Evolutionary conservation across 2,329 filamentous ascomycete species (phyloP).

Genomic region (Albophoma yamanashiensis): DNA sequence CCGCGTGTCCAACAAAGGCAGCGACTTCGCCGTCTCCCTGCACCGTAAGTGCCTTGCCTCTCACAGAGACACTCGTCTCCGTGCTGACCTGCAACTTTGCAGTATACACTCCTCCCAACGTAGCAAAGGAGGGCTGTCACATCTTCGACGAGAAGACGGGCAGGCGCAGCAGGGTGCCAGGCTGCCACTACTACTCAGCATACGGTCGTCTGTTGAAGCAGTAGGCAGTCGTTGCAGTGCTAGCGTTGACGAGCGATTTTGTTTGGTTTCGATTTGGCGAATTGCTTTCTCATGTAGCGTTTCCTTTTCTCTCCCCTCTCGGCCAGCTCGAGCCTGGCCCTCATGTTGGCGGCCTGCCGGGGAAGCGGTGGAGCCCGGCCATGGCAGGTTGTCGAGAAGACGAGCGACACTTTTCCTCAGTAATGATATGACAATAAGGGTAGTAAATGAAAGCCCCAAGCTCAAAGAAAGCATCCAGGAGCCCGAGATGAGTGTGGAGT

Average conservation of each 20-base stretch:
- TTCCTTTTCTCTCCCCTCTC: not conserved
- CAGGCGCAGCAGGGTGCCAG: slow-evolving; percentile 57
- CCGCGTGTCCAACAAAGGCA: slow-evolving; percentile 65
- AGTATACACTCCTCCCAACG: slow-evolving; percentile 84
- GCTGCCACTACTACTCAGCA: slow-evolving; percentile 61
- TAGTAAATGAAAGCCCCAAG: slow-evolving; percentile 10
- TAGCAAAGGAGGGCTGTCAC: slow-evolving; percentile 70
- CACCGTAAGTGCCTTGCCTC: slow-evolving; percentile 45
- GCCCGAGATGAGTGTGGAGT: slow-evolving; percentile 5
- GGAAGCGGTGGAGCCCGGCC: not conserved
- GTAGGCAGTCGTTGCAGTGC: slow-evolving; percentile 7
- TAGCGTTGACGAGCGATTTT: not conserved
- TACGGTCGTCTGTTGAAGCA: slow-evolving; percentile 40
- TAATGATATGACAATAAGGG: slow-evolving; percentile 7
- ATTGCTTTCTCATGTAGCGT: slow-evolving; percentile 3
- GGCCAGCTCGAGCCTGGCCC: not conserved
- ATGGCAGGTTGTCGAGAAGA: not conserved
- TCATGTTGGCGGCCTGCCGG: not conserved
- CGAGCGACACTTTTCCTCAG: slow-evolving; percentile 1
- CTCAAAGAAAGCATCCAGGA: slow-evolving; percentile 1
- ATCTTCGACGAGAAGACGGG: slow-evolving; percentile 73
- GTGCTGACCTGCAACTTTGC: slow-evolving; percentile 16
- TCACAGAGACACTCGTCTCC: slow-evolving; percentile 17
- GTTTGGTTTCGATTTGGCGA: not conserved
- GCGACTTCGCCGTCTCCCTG: slow-evolving; percentile 71